Evolutionary conservation across 2,329 filamentous ascomycete genomes (phyloP), one percentile per base, ranked within the genome.

Genomic region (Piedraia hortae): DNA sequence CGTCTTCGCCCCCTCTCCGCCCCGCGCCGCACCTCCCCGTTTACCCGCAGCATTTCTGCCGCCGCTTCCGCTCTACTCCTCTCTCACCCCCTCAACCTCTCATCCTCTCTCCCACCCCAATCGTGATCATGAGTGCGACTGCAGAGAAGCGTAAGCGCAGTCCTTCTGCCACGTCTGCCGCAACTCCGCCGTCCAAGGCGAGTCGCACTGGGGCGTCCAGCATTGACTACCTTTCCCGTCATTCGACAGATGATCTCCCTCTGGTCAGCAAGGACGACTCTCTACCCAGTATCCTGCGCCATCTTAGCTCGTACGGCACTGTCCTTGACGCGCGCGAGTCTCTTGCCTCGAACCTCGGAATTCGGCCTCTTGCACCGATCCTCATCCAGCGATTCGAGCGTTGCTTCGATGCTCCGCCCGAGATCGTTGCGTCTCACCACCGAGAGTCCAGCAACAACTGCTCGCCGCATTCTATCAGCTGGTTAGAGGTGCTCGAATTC

Each of bases 401-500:
- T 23, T 56, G 82, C 25, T 89, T 90, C 37, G 75, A 88, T 31
- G 72, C 71, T 0, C 65, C 72, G 11, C 77, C 80, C 28, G 64
- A 56, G 14, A 57, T 65, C 26, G 56, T 54, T 34, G 71, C 59
- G 43, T 63, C 47, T 37, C 61, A 56, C 47, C 37, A 41, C 25
- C 39, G 38, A 25, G 32, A 30, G 17, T 28, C 33, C 4, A 23
- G 29, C 24, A 59, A 56, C 4, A 56, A 54, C 4, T 34, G 39
- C 16, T 29, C 31, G n/a, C 26, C 30, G 2, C 59, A 59, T 5
- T 29, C 33, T 10, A 59, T 85, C 25, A 70, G 65, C 7, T 90
- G 77, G 77, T 53, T 85, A 17, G 77, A 89, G 36, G 66, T 89
- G 23, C 71, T 88, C 32, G 65, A 72, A 31, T 85, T 80, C 45